A percentile compares a stretch with the other conserved stretches of the same genome.
Evolutionary conservation across 345 rosid genomes (phyloP).

Genomic region (Populus davidiana): DNA sequence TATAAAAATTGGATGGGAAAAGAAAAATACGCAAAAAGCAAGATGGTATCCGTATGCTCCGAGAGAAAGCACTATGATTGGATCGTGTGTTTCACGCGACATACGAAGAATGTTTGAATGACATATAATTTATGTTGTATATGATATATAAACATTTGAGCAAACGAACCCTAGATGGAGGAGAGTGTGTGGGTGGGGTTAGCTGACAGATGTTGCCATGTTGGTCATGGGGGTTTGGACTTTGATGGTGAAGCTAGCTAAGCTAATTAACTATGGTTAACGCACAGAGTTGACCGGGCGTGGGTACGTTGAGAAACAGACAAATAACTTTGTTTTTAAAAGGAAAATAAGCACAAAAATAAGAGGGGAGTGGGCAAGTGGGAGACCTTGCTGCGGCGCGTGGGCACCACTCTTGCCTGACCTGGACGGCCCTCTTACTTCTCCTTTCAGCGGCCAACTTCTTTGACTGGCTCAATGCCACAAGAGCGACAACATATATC

Average conservation of each 20-base stretch:
- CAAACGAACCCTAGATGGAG: constrained; percentile 28
- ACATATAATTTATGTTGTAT: neutral
- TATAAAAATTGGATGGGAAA: neutral
- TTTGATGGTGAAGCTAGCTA: neutral
- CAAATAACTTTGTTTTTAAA: neutral
- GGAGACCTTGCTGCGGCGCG: constrained; percentile 40
- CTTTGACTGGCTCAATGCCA: constrained; percentile 17
- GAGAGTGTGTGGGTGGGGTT: constrained; percentile 37
- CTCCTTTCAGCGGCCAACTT: constrained; percentile 18
- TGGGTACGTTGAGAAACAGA: constrained; percentile 12
- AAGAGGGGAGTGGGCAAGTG: constrained; percentile 25
- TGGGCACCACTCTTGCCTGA: constrained; percentile 40
- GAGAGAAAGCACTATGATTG: neutral
- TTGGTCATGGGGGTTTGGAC: constrained; percentile 20
- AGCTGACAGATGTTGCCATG: constrained; percentile 15
- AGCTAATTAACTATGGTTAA: constrained; percentile 41
- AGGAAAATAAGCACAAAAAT: neutral
- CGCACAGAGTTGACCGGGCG: constrained; percentile 35
- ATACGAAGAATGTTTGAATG: neutral
- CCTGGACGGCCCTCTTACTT: constrained; percentile 27
- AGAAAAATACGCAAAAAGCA: neutral
- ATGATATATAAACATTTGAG: constrained; percentile 21
- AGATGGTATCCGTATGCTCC: neutral
- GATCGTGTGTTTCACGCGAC: constrained; percentile 11
- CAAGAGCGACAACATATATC: neutral